Conservation (phyloP, 2,329 filamentous ascomycete genomes). For the Fusarium torreyae region DNA sequence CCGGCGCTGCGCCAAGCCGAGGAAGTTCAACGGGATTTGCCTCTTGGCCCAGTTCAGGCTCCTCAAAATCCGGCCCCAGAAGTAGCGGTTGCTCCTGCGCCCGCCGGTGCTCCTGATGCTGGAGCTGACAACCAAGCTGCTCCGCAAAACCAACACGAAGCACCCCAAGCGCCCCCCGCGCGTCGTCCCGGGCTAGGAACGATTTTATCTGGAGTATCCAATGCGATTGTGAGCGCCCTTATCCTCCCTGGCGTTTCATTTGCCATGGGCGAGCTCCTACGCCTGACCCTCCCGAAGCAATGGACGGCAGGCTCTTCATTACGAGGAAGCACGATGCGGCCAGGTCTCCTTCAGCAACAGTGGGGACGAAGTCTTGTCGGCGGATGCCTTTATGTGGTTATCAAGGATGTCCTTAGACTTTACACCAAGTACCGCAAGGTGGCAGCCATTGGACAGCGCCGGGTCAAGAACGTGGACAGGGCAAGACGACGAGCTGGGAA, state of each 20-base stretch:
- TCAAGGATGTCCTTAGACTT: slow-evolving; percentile 77
- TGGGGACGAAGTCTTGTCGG: slow-evolving; percentile 94
- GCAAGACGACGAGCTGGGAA: slow-evolving; percentile 59
- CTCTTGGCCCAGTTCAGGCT: slow-evolving; percentile 8
- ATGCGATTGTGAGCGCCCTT: slow-evolving; percentile 70
- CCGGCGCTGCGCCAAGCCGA: slow-evolving; percentile 7
- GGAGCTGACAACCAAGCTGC: slow-evolving; percentile 13
- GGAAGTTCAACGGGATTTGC: slow-evolving; percentile 6
- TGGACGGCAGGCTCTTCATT: slow-evolving; percentile 69
- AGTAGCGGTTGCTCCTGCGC: slow-evolving; percentile 1
- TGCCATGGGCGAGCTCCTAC: slow-evolving; percentile 82
- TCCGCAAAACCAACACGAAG: slow-evolving; percentile 50
- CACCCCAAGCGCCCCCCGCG: slow-evolving; percentile 55
- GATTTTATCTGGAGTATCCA: slow-evolving; percentile 61
- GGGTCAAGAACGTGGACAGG: slow-evolving; percentile 67
- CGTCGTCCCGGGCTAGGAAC: slow-evolving; percentile 54
- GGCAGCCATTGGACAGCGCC: slow-evolving; percentile 68
- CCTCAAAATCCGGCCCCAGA: slow-evolving; percentile 5
- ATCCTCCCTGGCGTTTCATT: slow-evolving; percentile 87
- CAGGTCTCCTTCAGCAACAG: slow-evolving; percentile 82
- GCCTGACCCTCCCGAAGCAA: slow-evolving; percentile 74
- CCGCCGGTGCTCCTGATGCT: slow-evolving; percentile 9
- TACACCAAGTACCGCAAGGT: slow-evolving; percentile 76
- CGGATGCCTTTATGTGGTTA: slow-evolving; percentile 87
- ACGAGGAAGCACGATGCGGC: slow-evolving; percentile 56